Percentiles rank a stretch among this genome's conserved stretches.
These are phyloP conservation scores for Verbena officinalis DNA, from an alignment of 257 asterid species.

Conservation along the genomic window DNA sequence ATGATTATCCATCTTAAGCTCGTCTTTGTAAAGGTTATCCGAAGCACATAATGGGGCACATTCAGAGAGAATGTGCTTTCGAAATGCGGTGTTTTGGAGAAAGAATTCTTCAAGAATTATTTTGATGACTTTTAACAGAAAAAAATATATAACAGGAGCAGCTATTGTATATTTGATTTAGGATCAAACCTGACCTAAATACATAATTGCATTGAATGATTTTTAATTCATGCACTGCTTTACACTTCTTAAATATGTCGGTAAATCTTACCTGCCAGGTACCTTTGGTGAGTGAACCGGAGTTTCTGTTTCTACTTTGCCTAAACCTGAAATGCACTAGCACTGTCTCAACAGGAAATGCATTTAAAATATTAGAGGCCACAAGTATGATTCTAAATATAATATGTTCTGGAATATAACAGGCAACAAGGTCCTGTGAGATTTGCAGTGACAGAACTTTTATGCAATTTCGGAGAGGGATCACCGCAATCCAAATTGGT, in stretches of 20 bases:
- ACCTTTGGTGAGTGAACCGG: conserved; percentile 76
- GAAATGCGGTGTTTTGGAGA: not conserved
- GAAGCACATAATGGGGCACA: not conserved
- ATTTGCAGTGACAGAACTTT: conserved; percentile 20
- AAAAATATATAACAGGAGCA: not conserved
- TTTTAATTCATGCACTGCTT: conserved; percentile 20
- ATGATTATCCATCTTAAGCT: not conserved
- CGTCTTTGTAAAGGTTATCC: not conserved
- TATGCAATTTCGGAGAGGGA: conserved; percentile 18
- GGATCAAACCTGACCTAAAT: conserved; percentile 3
- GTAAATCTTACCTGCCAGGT: conserved; percentile 52
- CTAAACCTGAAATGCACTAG: conserved; percentile 60
- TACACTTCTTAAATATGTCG: conserved; percentile 15
- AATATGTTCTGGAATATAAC: conserved; percentile 8
- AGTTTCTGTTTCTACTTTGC: conserved; percentile 71
- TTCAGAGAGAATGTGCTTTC: not conserved
- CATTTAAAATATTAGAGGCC: conserved; percentile 18
- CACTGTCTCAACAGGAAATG: conserved; percentile 28
- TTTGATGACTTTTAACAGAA: not conserved
- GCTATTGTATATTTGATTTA: conserved; percentile 9
- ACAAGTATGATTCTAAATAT: conserved; percentile 12
- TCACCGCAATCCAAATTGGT: not conserved
- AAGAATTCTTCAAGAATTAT: not conserved
- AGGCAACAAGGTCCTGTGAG: not conserved
- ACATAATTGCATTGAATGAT: conserved; percentile 12